Percentiles rank a stretch among this genome's conserved stretches.
phyloP scores from a whole-genome alignment of 164 flowering plant species.

The Annona cherimola region DNA sequence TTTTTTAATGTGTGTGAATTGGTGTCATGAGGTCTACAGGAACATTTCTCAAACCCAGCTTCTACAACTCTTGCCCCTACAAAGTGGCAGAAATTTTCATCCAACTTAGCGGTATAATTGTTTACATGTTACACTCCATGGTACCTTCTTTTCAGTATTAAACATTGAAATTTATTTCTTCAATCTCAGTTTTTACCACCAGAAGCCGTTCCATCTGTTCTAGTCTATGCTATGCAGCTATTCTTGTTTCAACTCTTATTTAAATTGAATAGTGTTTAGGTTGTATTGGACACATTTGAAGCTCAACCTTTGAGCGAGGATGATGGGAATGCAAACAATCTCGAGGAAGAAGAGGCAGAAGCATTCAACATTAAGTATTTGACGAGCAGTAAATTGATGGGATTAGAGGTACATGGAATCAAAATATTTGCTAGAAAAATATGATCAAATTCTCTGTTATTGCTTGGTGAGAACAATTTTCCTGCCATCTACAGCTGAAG shows the following conservation, averaged over 20 bases:
- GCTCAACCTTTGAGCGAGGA: constrained; percentile 96
- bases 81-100: constrained; percentile 91
- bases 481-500: constrained; percentile 52
- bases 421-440: neutral
- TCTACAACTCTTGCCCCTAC: constrained; percentile 44
- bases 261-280: constrained; percentile 34
- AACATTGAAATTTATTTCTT: neutral
- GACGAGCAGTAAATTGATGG: constrained; percentile 96
- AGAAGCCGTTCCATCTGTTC: neutral
- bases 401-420: constrained; percentile 65
- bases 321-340: constrained; percentile 78
- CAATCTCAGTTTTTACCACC: neutral
- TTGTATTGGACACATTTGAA: constrained; percentile 85
- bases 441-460: neutral
- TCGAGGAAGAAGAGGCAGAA: constrained; percentile 83
- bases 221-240: neutral
- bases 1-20: neutral
- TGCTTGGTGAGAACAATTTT: neutral
- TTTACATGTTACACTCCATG: neutral
- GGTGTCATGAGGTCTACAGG: constrained; percentile 43
- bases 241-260: neutral
- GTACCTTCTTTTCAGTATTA: neutral
- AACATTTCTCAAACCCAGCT: constrained; percentile 76
- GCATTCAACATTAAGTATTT: constrained; percentile 88
- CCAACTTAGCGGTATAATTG: constrained; percentile 63